These are phyloP conservation scores for Cylindrotheca fusiformis DNA, from an alignment of 108 stramenopile species.

Conservation along the genomic window DNA sequence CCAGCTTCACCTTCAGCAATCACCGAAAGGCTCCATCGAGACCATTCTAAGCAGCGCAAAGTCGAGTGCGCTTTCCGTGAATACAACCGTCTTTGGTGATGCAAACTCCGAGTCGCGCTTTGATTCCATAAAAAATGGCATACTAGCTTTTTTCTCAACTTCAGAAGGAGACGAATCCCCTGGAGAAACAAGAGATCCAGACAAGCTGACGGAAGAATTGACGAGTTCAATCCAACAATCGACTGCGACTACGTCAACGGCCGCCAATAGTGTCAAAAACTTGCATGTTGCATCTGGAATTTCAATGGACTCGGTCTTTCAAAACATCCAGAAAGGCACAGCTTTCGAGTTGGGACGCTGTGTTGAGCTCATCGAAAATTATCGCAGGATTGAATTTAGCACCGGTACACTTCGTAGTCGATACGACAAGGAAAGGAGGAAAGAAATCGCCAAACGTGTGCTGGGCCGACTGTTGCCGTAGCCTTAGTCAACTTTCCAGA, in stretches of 20 bases:
- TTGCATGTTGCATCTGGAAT: conserved; percentile 8
- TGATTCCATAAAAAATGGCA: conserved; percentile 13
- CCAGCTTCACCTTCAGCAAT: background rate
- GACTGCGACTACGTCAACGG: conserved; percentile 9
- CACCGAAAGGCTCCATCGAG: conserved; percentile 3
- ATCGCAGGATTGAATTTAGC: conserved; percentile 40
- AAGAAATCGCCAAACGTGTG: conserved; percentile 28
- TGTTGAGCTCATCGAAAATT: conserved; percentile 38
- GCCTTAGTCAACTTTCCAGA: background rate
- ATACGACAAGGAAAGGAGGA: conserved; percentile 25
- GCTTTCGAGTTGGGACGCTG: conserved; percentile 45
- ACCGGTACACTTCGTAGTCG: conserved; percentile 25
- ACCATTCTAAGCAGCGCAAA: conserved; percentile 13
- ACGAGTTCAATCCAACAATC: conserved; percentile 18
- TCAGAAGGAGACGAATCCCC: background rate
- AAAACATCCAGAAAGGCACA: conserved; percentile 12
- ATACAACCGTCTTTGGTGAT: conserved; percentile 13
- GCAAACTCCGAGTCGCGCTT: conserved; percentile 3
- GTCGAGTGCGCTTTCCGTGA: conserved; percentile 9
- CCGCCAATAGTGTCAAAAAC: conserved; percentile 1
- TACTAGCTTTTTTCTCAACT: conserved; percentile 12
- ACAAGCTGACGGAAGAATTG: conserved; percentile 18
- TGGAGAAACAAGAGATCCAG: background rate
- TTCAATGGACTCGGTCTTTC: conserved; percentile 14
- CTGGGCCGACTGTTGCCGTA: conserved; percentile 30